Evolutionary conservation across 148 eudicot species (phyloP).

Genomic region (Talinum fruticosum): DNA sequence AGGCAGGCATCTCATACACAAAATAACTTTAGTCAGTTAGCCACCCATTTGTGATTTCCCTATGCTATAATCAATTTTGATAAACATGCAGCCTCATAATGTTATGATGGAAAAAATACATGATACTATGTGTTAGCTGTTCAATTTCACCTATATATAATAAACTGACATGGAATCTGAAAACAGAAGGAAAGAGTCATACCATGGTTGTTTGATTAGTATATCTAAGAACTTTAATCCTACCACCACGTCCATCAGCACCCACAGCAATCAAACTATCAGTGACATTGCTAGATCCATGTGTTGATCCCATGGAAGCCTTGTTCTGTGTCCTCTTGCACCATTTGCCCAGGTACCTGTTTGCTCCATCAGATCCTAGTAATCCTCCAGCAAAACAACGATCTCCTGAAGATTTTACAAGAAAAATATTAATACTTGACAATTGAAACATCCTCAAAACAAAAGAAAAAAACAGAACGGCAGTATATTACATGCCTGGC

Average conservation of each 20-base stretch:
- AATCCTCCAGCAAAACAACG: conserved; percentile 83
- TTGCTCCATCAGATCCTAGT: conserved; percentile 81
- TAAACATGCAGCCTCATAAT: not conserved
- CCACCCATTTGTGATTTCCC: not conserved
- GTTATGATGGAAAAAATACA: too few relatives aligned
- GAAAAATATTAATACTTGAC: not conserved
- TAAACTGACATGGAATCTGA: not conserved
- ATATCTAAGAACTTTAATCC: conserved; percentile 68
- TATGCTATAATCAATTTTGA: not conserved
- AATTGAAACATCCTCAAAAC: not conserved
- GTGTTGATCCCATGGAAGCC: conserved; percentile 23
- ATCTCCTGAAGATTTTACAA: conserved; percentile 41
- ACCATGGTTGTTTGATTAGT: conserved; percentile 47
- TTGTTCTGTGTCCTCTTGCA: conserved; percentile 67
- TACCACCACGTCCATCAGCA: conserved; percentile 94
- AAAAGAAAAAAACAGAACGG: not conserved
- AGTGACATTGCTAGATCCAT: conserved; percentile 32
- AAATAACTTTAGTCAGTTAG: too few relatives aligned
- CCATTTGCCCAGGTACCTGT: conserved; percentile 87
- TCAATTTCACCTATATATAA: not conserved
- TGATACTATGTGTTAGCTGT: not conserved
- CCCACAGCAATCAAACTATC: conserved; percentile 70
- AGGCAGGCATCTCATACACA: too few relatives aligned
- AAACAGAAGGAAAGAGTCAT: conserved; percentile 19
- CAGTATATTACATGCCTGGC: conserved; percentile 50